These are phyloP conservation scores for Sarocladium brachiariae DNA, from an alignment of 2,329 filamentous ascomycete species.

Conservation along the genomic window DNA sequence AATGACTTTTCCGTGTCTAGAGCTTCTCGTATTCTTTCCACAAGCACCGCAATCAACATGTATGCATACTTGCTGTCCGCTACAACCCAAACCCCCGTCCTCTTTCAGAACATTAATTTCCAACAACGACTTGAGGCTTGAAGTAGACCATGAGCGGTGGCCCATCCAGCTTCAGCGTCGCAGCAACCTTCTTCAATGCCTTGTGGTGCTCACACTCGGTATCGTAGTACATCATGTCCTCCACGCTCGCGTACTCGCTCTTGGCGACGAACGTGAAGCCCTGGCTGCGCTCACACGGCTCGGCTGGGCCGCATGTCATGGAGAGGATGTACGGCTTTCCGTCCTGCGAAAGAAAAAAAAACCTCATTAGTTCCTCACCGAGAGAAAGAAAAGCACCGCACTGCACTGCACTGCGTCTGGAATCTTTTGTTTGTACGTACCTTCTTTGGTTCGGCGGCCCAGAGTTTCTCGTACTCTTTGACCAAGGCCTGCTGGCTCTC, in stretches of 20 bases:
- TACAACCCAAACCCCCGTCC: too few species aligned
- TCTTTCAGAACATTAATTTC: too few species aligned
- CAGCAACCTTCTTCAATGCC: constrained; percentile 30
- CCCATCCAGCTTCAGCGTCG: constrained; percentile 26
- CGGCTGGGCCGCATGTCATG: constrained; percentile 44
- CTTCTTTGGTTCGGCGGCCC: constrained; percentile 24
- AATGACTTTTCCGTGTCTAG: too few species aligned
- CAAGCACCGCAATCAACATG: too few species aligned
- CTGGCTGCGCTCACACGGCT: constrained; percentile 53
- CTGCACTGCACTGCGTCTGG: too few species aligned
- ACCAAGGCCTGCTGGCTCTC: constrained; percentile 37
- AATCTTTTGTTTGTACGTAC: too few species aligned
- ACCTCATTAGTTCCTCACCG: too few species aligned
- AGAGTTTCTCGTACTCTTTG: constrained; percentile 36
- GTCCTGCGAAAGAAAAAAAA: constrained; percentile 38
- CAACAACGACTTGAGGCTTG: constrained; percentile 23
- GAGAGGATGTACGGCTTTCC: constrained; percentile 64
- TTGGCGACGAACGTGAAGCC: constrained; percentile 60
- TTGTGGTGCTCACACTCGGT: constrained; percentile 38
- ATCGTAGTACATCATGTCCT: constrained; percentile 68
- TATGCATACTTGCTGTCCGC: too few species aligned
- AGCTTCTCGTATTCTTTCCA: too few species aligned
- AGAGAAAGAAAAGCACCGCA: too few species aligned
- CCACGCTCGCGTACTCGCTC: constrained; percentile 55
- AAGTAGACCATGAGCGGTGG: constrained; percentile 33